Evolutionary conservation across 208 protist species (phyloP).

Genomic region (Angomonas deanei): DNA sequence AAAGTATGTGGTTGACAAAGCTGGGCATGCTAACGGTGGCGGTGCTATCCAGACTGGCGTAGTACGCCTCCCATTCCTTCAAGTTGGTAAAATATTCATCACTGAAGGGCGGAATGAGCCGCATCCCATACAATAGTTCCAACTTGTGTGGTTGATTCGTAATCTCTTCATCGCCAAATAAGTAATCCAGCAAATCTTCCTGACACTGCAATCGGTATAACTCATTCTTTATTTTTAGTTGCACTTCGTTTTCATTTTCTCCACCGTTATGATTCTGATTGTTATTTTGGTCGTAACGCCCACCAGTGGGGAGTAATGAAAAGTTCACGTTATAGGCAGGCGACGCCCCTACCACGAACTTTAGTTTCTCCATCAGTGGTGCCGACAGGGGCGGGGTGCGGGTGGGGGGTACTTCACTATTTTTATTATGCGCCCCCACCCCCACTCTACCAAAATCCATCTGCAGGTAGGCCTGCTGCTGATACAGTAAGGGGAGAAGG

Average conservation of each 20-base stretch:
- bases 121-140: constrained; percentile 4
- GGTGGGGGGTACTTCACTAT: neutral
- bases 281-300: no score
- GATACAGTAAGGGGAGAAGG: neutral
- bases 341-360: neutral
- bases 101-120: neutral
- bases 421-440: neutral
- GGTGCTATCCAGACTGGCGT: neutral
- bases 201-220: neutral
- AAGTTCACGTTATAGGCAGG: neutral
- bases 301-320: neutral
- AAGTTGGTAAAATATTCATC: neutral
- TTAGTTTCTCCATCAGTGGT: neutral
- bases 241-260: neutral
- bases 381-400: neutral
- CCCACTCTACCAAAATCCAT: no score
- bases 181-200: neutral
- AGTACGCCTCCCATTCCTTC: neutral
- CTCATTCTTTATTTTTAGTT: neutral
- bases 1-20: no score
- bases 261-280: no score
- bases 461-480: neutral
- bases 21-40: neutral
- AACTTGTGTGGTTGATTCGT: neutral
- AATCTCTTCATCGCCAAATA: neutral